Conservation (phyloP, 2,329 filamentous ascomycete genomes). For the Plectosphaerella plurivora region DNA sequence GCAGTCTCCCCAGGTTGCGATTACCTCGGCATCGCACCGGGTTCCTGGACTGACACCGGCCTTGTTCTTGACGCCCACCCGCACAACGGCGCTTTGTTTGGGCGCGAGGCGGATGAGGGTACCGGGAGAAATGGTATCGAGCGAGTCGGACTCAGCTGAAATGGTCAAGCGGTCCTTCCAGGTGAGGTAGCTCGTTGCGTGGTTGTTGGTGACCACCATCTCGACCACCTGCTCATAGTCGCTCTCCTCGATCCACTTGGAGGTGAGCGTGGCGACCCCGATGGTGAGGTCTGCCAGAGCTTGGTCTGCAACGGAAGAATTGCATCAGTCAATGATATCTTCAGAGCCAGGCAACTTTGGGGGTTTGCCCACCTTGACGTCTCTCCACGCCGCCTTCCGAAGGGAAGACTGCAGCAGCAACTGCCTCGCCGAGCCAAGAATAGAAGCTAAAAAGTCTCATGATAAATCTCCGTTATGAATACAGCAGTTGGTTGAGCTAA, state of each 20-base stretch:
- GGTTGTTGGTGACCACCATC: slow-evolving; percentile 7
- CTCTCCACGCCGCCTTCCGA: too few relatives aligned
- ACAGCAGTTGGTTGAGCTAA: too few relatives aligned
- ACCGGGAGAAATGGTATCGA: neutral
- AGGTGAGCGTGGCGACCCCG: slow-evolving; percentile 5
- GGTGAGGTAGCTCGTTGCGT: neutral
- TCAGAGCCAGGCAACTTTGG: too few relatives aligned
- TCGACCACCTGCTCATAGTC: slow-evolving; percentile 9
- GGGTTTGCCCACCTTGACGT: too few relatives aligned
- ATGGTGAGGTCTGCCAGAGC: neutral
- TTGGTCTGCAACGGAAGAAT: neutral
- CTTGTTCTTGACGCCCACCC: slow-evolving; percentile 10
- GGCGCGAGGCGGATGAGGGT: slow-evolving; percentile 8
- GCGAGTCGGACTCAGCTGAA: neutral
- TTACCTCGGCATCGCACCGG: slow-evolving; percentile 1
- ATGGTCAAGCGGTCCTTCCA: neutral
- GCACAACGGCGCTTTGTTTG: slow-evolving; percentile 5
- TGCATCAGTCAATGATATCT: too few relatives aligned
- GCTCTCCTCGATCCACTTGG: slow-evolving; percentile 7
- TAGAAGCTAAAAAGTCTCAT: too few relatives aligned
- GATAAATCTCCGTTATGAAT: too few relatives aligned
- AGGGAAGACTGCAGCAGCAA: too few relatives aligned
- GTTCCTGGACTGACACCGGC: slow-evolving; percentile 6
- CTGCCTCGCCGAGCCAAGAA: too few relatives aligned
- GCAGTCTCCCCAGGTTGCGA: neutral